Base-by-base conservation (phyloP, 352 stramenopile genomes). In the Pythium dissimile region DNA sequence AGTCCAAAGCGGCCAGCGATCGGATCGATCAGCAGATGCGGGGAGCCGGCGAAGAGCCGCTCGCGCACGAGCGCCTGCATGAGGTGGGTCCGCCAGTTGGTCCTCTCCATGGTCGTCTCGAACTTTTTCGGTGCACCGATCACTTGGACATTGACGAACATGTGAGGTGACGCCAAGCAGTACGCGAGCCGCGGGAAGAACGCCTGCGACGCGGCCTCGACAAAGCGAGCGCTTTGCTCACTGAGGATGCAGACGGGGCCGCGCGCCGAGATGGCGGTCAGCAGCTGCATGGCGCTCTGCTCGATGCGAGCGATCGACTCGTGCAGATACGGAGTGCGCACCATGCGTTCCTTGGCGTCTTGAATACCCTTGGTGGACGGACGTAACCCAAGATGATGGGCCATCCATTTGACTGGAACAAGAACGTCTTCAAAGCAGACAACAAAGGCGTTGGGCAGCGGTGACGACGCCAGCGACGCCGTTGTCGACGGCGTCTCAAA, bases 391-490 rank as follows among this genome's bases (percentile, higher is more conserved):
- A 84, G 58, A 5, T 80, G 62, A 39, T 86, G 71, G 51, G 68
- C 68, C 69, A 88, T 75, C 76, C 78, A 88, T 62, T 84, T 82
- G 42, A 72, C 64, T 1, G 78, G 78, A 15, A 81, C 50, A 20
- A 88, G 63, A 10, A 86, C 76, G 57, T 88, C 84, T 56, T 88
- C 78, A 75, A 77, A 88, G 64, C 74, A 84, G 47, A 88, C 23
- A 34, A 88, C 74, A 44, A 79, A 82, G 11, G 78, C 78, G 44
- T 88, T 88, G 28, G 62, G 66, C 8, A 86, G 59, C 16, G 41
- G 53, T 13, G 53, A n/a, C n/a, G n/a, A n/a, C n/a, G n/a, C n/a
- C 13, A 7, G n/a, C 9, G 26, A 16, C 2, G 39, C 8, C 2
- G 24, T 15, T 1, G 46, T 11, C 21, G 39, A 9, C 2, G 46